A percentile compares a stretch with the other conserved stretches of the same genome.
Conservation (phyloP, 148 eudicot genomes). For the Beta vulgaris region DNA sequence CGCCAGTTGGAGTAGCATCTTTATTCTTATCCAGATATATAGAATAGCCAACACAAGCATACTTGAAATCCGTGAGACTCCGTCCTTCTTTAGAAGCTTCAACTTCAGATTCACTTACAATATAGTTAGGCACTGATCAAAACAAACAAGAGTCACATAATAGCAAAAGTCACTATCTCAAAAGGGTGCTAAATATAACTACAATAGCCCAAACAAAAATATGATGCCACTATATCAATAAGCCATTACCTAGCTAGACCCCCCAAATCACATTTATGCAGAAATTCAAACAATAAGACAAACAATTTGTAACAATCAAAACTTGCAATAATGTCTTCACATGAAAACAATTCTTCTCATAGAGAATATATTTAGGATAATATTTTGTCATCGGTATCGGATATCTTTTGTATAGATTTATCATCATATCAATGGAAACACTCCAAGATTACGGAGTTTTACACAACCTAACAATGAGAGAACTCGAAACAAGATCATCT, state of each 20-base stretch:
- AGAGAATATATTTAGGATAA: too few species aligned
- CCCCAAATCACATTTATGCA: neutral
- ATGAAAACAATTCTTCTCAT: too few species aligned
- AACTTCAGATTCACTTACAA: conserved; percentile 69
- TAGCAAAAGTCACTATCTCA: conserved; percentile 9
- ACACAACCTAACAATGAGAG: neutral
- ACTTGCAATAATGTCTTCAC: too few species aligned
- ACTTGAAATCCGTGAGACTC: conserved; percentile 64
- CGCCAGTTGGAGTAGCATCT: conserved; percentile 30
- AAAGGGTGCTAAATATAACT: neutral
- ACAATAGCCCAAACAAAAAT: too few species aligned
- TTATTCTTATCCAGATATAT: conserved; percentile 50
- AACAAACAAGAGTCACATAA: conserved; percentile 12
- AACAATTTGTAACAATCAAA: neutral
- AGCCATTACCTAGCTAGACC: neutral
- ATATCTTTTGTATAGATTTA: too few species aligned
- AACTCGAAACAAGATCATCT: neutral
- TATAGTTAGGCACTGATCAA: conserved; percentile 62
- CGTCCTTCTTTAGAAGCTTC: conserved; percentile 77
- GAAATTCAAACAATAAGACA: neutral
- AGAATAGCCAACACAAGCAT: conserved; percentile 89
- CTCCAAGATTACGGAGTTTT: too few species aligned
- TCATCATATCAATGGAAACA: too few species aligned
- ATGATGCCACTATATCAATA: neutral
- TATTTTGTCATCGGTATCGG: too few species aligned